Percentiles rank a stretch among this genome's conserved stretches.
Conservation (phyloP, 164 flowering plant genomes). For the Aristolochia fimbriata region DNA sequence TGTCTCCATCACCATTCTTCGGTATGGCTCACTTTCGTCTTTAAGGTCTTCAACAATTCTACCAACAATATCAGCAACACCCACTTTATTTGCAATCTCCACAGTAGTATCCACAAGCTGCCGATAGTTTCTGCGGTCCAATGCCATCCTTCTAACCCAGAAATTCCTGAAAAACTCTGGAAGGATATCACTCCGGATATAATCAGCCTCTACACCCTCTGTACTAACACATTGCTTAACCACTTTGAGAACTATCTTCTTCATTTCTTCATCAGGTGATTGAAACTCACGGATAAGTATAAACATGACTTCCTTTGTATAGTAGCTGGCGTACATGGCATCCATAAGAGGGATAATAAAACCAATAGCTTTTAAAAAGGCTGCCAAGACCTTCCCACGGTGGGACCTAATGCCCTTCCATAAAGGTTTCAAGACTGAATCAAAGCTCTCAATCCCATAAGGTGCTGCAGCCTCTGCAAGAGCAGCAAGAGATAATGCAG, state of each 20-base stretch:
- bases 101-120: slow-evolving; percentile 97
- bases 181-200: slow-evolving; percentile 79
- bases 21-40: slow-evolving; percentile 97
- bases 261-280: slow-evolving; percentile 99
- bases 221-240: slow-evolving; percentile 99
- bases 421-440: slow-evolving; percentile 92
- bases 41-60: slow-evolving; percentile 95
- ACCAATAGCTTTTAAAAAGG: slow-evolving; percentile 93
- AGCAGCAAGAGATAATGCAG: slow-evolving; percentile 91
- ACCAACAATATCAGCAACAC: slow-evolving; percentile 93
- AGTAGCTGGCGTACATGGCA: slow-evolving; percentile 89
- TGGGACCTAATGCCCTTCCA: slow-evolving; percentile 99
- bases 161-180: slow-evolving; percentile 87
- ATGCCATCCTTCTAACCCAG: slow-evolving; percentile 98
- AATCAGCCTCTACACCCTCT: slow-evolving; percentile 91
- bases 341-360: slow-evolving; percentile 99
- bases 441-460: slow-evolving; percentile 97
- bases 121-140: slow-evolving; percentile 86
- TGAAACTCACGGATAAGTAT: slow-evolving; percentile 94
- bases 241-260: slow-evolving; percentile 93
- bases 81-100: slow-evolving; percentile 94
- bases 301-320: slow-evolving; percentile 93
- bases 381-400: slow-evolving; percentile 98
- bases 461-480: slow-evolving; percentile 99
- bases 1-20: slow-evolving; percentile 99